Evolutionary conservation across 2,329 filamentous ascomycete species (phyloP).

Genomic region (Lecanosticta acicola): DNA sequence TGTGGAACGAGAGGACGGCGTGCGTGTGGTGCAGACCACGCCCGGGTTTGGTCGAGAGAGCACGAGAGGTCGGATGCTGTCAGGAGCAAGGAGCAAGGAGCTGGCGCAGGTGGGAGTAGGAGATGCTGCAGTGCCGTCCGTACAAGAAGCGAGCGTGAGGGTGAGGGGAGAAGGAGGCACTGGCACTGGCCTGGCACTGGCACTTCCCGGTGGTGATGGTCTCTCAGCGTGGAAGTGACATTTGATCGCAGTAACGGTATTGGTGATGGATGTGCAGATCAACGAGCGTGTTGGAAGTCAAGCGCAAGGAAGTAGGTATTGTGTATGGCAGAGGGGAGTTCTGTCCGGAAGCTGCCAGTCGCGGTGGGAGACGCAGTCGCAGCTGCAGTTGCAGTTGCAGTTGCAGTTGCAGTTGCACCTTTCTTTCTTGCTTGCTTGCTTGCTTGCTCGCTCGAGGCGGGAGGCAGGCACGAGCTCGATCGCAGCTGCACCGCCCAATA

Average conservation of each 20-base stretch:
- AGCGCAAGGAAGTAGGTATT: background rate
- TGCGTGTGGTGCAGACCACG: slow-evolving; percentile 10
- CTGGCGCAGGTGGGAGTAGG: background rate
- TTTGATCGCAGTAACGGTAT: background rate
- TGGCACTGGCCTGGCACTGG: no score
- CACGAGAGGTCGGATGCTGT: background rate
- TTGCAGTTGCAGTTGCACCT: no score
- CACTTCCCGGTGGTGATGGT: background rate
- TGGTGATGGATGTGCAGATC: background rate
- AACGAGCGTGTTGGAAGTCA: background rate
- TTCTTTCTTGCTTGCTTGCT: no score
- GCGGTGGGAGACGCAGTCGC: no score
- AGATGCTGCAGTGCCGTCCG: slow-evolving; percentile 1
- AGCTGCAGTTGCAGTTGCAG: no score
- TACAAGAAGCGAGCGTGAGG: background rate
- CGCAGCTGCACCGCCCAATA: background rate
- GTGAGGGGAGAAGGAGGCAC: background rate
- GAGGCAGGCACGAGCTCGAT: slow-evolving; percentile 6
- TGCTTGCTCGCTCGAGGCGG: no score
- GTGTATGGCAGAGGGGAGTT: no score
- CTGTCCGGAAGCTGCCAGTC: background rate
- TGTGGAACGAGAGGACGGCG: slow-evolving; percentile 19
- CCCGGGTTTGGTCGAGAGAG: slow-evolving; percentile 3
- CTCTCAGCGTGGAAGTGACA: background rate
- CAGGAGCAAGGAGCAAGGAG: background rate